Evolutionary conservation across 108 stramenopile genomes (phyloP), one percentile per base, ranked within the genome.

Genomic region (Cyclostephanos invisitatus): DNA sequence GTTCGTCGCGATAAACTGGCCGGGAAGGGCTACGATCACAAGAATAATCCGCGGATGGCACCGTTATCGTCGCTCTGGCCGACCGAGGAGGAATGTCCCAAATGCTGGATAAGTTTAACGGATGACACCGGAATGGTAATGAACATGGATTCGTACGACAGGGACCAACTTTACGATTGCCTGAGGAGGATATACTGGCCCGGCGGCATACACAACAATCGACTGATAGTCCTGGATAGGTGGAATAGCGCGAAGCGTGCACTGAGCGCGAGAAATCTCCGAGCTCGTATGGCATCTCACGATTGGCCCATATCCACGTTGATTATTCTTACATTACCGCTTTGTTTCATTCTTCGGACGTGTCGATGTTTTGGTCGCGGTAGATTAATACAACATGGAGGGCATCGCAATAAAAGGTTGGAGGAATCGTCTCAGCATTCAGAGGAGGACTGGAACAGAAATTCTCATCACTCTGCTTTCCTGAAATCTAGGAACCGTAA

Each of bases 111-210:
- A 51, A 71, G 58, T 37, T 59, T 50, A 12, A 22, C 38, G 5
- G 24, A 36, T 24, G 58, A 62, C 21, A 44, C 24, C 18, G 47
- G n/a, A n/a, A 29, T 38, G 2, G 37, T 44, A n/a, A 68, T 21
- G 5, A 62, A 59, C 21, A 75, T 64, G 69, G 69, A 78, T 40
- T 70, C 70, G 10, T 81, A 60, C 20, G 62, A 84, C 40, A 54
- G 53, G 14, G 53, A 84, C 32, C 72, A 25, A 27, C 27, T 84
- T 5, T 84, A 63, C 27, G 37, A 66, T 55, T 21, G 67, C 47
- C 47, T 81, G 44, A 78, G 69, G 36, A 32, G 42, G 17, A 67
- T 38, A 22, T 84, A 84, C 55, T 84, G 84, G 84, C 60, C 53
- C 46, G 21, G 32, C 17, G 72, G 78, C 17, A n/a, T 77, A 40